Conservation (phyloP, 257 asterid genomes). For the Paraleonurus japonicus region DNA sequence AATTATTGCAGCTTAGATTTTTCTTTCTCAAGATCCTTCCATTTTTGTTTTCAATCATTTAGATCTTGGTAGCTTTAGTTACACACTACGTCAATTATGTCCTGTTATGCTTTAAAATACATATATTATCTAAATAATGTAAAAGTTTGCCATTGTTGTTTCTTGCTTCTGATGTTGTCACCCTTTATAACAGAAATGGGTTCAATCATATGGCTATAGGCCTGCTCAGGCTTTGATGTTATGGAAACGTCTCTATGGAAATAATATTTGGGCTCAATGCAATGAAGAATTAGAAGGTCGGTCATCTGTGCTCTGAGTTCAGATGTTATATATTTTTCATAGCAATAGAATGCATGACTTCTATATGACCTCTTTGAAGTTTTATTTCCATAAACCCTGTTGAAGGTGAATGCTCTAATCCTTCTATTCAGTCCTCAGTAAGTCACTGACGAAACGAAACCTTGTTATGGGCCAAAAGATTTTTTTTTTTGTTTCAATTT, state of each 20-base stretch:
- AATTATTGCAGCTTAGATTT: neutral
- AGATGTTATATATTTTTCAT: constrained; percentile 1
- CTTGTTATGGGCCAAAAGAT: neutral
- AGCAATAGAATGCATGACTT: neutral
- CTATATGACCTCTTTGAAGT: neutral
- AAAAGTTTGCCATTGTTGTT: neutral
- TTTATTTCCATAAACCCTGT: neutral
- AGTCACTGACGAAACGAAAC: neutral
- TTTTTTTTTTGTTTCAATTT: neutral
- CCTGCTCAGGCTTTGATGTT: constrained; percentile 94
- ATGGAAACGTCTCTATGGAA: constrained; percentile 85
- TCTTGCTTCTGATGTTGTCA: constrained; percentile 20
- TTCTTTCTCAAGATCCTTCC: neutral
- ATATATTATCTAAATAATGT: neutral
- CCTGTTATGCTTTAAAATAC: neutral
- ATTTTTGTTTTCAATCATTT: neutral
- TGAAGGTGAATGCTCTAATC: neutral
- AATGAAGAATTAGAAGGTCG: constrained; percentile 75
- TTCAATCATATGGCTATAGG: constrained; percentile 75
- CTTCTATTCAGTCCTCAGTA: neutral
- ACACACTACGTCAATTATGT: neutral
- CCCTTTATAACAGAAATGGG: constrained; percentile 69
- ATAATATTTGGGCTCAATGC: constrained; percentile 72
- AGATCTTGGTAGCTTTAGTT: neutral
- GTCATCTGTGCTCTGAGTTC: constrained; percentile 3